Evolutionary conservation across 2,329 filamentous ascomycete species (phyloP), one percentile per base, ranked within the genome.

Genomic region (Balansia obtecta): DNA sequence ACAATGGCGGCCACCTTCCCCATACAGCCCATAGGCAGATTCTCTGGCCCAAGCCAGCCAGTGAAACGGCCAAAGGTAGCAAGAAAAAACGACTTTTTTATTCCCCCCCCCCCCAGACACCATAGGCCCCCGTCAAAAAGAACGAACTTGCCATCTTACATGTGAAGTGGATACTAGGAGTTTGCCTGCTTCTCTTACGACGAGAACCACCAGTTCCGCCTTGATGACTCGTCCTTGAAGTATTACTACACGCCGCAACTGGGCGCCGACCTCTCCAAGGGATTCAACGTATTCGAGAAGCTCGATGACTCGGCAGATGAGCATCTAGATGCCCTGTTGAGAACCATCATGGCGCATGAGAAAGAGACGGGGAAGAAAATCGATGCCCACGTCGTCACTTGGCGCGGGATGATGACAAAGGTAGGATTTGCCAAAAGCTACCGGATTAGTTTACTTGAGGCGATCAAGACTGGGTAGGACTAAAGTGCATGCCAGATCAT

Each of bases 371-470:
- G 79, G 2, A 74, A 79, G 60, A 83, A 77, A 61, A 82, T 84
- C 33, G 82, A 89, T 54, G 84, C 85, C 2, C 82, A 95, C 58
- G 65, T 97, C 44, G 76, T 97, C 48, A 97, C 91, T 1, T 98
- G 91, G 91, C 76, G 93, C 60, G 93, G 93, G 38, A 96, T 97
- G 88, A 90, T 98, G 84, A 97, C 93, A 55, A 98, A 96, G 76
- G 88, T 90, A 63, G 49, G 67, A 48, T 20, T 38, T n/a, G n/a
- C 27, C 27, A 27, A 27, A 12, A 12, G 30, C 30, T 40, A 22
- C 40, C 44, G 32, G 38, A 16, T 37, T 18, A 20, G n/a, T 5
- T 20, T 9, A n/a, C 39, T 39, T 22, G 10, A 6, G 15, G 16
- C n/a, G 22, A n/a, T 8, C 15, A 22, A 33, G 22, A n/a, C 12